Percentiles rank a stretch among this genome's conserved stretches.
phyloP scores from a whole-genome alignment of 2,329 filamentous ascomycete genomes.

The Colletotrichum eleusines region DNA sequence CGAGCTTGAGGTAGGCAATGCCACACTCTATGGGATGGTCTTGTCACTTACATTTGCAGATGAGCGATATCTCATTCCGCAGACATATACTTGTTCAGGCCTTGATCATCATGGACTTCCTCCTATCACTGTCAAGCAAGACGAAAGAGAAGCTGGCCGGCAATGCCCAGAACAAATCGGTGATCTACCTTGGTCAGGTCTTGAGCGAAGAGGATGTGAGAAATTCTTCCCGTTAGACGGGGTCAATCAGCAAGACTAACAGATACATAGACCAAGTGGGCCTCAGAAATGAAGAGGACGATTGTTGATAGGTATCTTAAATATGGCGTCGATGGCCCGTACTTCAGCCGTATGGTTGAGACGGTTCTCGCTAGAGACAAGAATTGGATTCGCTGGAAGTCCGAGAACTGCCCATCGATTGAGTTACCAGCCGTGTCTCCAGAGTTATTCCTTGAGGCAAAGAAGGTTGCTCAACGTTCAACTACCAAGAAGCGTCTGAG shows the following conservation, averaged over 20 bases:
- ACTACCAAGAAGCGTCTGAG: slow-evolving; percentile 79
- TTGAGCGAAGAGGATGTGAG: slow-evolving; percentile 86
- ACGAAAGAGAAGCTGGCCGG: slow-evolving; percentile 83
- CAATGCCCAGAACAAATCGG: slow-evolving; percentile 81
- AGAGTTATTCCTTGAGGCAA: slow-evolving; percentile 76
- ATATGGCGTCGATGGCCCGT: slow-evolving; percentile 84
- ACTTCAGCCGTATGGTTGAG: slow-evolving; percentile 97
- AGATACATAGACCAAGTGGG: slow-evolving; percentile 80
- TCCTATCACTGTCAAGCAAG: slow-evolving; percentile 87
- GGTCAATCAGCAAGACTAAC: slow-evolving; percentile 10
- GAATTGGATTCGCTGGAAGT: slow-evolving; percentile 99
- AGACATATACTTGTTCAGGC: slow-evolving; percentile 95
- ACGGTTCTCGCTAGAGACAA: slow-evolving; percentile 96
- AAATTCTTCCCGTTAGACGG: slow-evolving; percentile 40
- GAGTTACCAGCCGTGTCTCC: slow-evolving; percentile 78
- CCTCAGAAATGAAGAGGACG: slow-evolving; percentile 77
- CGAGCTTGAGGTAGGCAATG: slow-evolving; percentile 80
- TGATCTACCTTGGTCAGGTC: slow-evolving; percentile 82
- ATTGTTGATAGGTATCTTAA: slow-evolving; percentile 88
- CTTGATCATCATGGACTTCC: slow-evolving; percentile 93
- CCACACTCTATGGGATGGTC: too few relatives aligned
- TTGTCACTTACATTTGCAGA: slow-evolving; percentile 60
- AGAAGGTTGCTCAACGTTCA: slow-evolving; percentile 72
- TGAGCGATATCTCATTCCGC: slow-evolving; percentile 94
- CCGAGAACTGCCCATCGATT: slow-evolving; percentile 91